Conservation (phyloP, 139 green algal species). For the Zygnema circumcarinatum region DNA sequence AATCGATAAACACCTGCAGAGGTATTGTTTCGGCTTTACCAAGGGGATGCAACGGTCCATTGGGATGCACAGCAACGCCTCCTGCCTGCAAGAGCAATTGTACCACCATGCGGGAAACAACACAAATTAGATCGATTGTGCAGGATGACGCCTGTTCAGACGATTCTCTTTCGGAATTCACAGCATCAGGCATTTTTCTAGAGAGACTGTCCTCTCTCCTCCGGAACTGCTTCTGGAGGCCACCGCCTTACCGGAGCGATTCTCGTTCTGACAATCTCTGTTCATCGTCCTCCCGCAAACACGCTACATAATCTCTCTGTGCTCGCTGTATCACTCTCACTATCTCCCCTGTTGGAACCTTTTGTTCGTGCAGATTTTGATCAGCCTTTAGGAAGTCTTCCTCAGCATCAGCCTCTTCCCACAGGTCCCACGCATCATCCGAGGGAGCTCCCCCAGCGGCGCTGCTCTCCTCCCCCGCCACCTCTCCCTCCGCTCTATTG, state of each 20-base stretch:
- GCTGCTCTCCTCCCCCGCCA: neutral
- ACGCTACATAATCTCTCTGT: conserved; percentile 36
- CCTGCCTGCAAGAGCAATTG: conserved; percentile 5
- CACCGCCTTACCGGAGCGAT: neutral
- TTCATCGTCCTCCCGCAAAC: conserved; percentile 20
- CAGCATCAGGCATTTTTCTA: too few species aligned
- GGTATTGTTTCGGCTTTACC: conserved; percentile 9
- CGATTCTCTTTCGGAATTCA: too few species aligned
- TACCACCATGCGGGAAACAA: too few species aligned
- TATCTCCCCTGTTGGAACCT: conserved; percentile 36
- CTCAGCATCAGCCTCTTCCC: neutral
- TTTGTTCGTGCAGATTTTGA: neutral
- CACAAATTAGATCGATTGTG: too few species aligned
- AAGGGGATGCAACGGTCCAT: conserved; percentile 43
- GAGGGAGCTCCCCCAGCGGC: neutral
- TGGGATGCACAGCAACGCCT: conserved; percentile 43
- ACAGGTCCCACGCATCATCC: neutral
- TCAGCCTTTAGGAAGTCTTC: neutral
- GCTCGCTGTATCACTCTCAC: conserved; percentile 30
- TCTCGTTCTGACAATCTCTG: neutral
- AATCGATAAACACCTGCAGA: too few species aligned
- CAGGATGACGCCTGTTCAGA: too few species aligned
- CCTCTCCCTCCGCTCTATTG: conserved; percentile 12
- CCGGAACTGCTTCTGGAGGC: too few species aligned
- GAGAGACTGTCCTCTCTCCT: too few species aligned